These are phyloP conservation scores for Xylariaceae sp. DNA, from an alignment of 2,329 filamentous ascomycete genomes.

Conservation along the genomic window DNA sequence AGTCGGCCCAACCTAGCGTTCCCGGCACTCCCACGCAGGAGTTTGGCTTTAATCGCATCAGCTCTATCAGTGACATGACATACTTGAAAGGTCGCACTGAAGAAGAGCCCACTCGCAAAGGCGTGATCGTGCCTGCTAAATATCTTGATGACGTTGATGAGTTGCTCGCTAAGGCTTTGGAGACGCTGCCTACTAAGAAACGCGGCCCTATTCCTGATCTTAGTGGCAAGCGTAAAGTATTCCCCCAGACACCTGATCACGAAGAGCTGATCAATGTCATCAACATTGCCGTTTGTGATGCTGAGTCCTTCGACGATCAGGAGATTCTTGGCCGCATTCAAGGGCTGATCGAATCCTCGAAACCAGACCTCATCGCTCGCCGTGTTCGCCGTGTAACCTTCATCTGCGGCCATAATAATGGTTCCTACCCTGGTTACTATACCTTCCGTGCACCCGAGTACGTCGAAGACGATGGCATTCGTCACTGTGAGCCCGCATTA, in stretches of 20 bases:
- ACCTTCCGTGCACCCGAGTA: constrained; percentile 95
- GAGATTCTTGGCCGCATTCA: constrained; percentile 78
- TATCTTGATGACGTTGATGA: constrained; percentile 96
- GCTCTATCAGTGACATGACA: constrained; percentile 96
- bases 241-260: constrained; percentile 55
- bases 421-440: constrained; percentile 94
- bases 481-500: constrained; percentile 93
- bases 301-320: constrained; percentile 79
- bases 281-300: constrained; percentile 89
- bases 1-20: constrained; percentile 80
- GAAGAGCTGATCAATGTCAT: constrained; percentile 89
- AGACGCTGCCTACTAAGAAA: constrained; percentile 73
- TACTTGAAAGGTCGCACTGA: constrained; percentile 76
- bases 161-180: constrained; percentile 78
- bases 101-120: constrained; percentile 81
- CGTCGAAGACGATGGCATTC: constrained; percentile 90
- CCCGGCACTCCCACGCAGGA: constrained; percentile 73
- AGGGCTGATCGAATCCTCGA: constrained; percentile 76
- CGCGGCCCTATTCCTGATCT: constrained; percentile 71
- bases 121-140: constrained; percentile 89
- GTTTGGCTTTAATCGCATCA: constrained; percentile 75
- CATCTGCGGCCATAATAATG: constrained; percentile 93
- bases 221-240: constrained; percentile 69
- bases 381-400: constrained; percentile 90
- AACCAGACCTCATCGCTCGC: constrained; percentile 79